Percentiles rank a stretch among this genome's conserved stretches.
phyloP scores from a whole-genome alignment of 2,329 filamentous ascomycete genomes.

The Dothideomycetidae sp. region DNA sequence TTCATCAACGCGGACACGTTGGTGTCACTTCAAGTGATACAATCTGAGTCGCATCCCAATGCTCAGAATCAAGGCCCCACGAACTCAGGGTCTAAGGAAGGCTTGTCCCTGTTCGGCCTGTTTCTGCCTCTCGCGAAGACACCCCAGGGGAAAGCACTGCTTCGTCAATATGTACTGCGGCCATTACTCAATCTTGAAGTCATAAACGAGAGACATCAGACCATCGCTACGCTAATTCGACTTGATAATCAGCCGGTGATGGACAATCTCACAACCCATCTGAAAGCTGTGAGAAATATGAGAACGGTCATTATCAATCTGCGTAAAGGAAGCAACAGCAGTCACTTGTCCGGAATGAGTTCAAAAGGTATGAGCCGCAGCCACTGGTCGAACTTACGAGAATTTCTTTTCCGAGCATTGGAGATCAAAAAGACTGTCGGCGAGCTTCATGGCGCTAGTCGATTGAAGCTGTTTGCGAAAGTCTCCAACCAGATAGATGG shows the following conservation, averaged over 20 bases:
- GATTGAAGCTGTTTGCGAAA: slow-evolving; percentile 40
- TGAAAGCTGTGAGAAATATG: slow-evolving; percentile 65
- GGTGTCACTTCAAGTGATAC: slow-evolving; percentile 69
- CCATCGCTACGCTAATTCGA: slow-evolving; percentile 51
- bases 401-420: slow-evolving; percentile 59
- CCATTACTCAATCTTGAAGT: slow-evolving; percentile 54
- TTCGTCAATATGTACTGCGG: slow-evolving; percentile 70
- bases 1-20: slow-evolving; percentile 73
- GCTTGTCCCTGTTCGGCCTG: slow-evolving; percentile 68
- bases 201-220: slow-evolving; percentile 58
- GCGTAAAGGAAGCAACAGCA: slow-evolving; percentile 45
- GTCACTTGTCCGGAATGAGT: slow-evolving; percentile 27
- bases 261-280: slow-evolving; percentile 46
- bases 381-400: slow-evolving; percentile 54
- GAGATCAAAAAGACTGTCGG: slow-evolving; percentile 51
- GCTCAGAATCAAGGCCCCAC: slow-evolving; percentile 59
- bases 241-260: slow-evolving; percentile 53
- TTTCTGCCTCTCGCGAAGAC: slow-evolving; percentile 64
- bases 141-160: slow-evolving; percentile 56
- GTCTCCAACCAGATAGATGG: slow-evolving; percentile 47
- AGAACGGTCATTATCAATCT: slow-evolving; percentile 53
- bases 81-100: slow-evolving; percentile 58
- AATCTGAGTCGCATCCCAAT: slow-evolving; percentile 70
- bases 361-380: slow-evolving; percentile 39
- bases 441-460: slow-evolving; percentile 41